Percentiles rank a stretch among this genome's conserved stretches.
phyloP scores from a whole-genome alignment of 2,329 filamentous ascomycete species.

The Penicillium sp. region DNA sequence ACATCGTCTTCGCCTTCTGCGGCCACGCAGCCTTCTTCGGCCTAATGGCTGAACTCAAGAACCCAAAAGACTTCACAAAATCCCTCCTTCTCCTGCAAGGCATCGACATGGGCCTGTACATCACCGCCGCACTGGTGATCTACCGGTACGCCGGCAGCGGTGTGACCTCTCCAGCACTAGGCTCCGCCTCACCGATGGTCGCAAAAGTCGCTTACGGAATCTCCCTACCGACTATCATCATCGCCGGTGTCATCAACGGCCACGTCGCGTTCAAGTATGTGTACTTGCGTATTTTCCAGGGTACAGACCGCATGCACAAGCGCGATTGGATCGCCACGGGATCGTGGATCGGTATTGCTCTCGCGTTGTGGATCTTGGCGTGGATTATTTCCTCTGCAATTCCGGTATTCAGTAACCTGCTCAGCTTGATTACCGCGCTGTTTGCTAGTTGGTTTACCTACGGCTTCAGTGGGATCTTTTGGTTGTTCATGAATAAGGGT shows the following conservation, averaged over 20 bases:
- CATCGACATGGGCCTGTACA: conserved; percentile 61
- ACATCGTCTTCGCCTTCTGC: conserved; percentile 71
- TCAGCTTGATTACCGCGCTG: conserved; percentile 63
- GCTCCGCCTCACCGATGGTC: conserved; percentile 57
- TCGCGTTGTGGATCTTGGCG: conserved; percentile 58
- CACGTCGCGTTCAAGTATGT: conserved; percentile 67
- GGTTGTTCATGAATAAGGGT: conserved; percentile 40
- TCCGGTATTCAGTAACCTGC: conserved; percentile 66
- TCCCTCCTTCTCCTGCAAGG: conserved; percentile 62
- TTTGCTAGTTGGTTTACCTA: conserved; percentile 69
- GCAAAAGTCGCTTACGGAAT: conserved; percentile 67
- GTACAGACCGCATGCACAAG: conserved; percentile 57
- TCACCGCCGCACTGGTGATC: conserved; percentile 65
- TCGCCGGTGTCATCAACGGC: conserved; percentile 70
- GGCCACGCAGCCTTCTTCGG: conserved; percentile 69
- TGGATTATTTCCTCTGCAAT: conserved; percentile 70
- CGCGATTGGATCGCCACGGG: conserved; percentile 53
- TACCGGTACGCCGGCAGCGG: conserved; percentile 64
- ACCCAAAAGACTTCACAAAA: conserved; percentile 61
- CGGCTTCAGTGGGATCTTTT: conserved; percentile 40
- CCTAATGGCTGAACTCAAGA: conserved; percentile 64
- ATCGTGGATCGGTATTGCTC: conserved; percentile 60
- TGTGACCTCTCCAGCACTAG: conserved; percentile 66
- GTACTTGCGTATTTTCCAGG: conserved; percentile 63
- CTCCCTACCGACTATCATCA: conserved; percentile 68